phyloP scores from a whole-genome alignment of 2,329 filamentous ascomycete genomes.

The Penicillium griseofulvum region DNA sequence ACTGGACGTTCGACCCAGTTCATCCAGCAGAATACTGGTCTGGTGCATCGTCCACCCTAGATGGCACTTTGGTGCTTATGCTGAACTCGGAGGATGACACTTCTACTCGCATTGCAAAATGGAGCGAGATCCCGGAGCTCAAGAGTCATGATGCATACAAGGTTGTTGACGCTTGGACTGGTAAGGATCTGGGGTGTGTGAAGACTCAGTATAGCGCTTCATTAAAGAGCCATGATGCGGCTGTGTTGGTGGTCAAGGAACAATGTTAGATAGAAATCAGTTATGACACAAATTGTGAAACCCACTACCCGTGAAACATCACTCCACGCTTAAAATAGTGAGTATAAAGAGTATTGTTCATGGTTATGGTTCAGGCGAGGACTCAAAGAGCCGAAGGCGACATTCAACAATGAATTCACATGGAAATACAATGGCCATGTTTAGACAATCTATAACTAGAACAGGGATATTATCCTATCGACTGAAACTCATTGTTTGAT shows the following conservation, averaged over 20 bases:
- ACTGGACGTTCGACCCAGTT: conserved; percentile 34
- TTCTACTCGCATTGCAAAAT: conserved; percentile 26
- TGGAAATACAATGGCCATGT: not conserved
- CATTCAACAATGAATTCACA: not conserved
- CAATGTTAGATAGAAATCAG: conserved; percentile 2
- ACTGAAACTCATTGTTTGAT: not conserved
- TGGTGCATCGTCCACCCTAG: conserved; percentile 28
- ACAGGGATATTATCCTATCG: not conserved
- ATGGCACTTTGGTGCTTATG: conserved; percentile 33
- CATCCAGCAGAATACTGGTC: conserved; percentile 41
- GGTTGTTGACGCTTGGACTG: conserved; percentile 32
- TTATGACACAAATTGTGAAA: not conserved
- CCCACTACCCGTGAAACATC: not conserved
- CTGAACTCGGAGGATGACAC: conserved; percentile 28
- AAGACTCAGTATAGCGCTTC: conserved; percentile 21
- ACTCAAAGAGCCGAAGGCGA: not conserved
- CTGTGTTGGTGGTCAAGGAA: conserved; percentile 29
- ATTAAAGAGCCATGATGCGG: conserved; percentile 31
- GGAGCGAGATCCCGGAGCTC: conserved; percentile 33
- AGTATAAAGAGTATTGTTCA: not conserved
- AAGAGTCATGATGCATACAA: conserved; percentile 14
- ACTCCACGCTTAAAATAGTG: too few relatives aligned
- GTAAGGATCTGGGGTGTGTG: conserved; percentile 32
- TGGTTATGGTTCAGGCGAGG: not conserved
- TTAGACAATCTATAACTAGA: not conserved